Percentiles rank a stretch among this genome's conserved stretches.
These are phyloP conservation scores for Arabidopsis hybrid DNA, from an alignment of 441 rosid genomes.

Conservation along the genomic window DNA sequence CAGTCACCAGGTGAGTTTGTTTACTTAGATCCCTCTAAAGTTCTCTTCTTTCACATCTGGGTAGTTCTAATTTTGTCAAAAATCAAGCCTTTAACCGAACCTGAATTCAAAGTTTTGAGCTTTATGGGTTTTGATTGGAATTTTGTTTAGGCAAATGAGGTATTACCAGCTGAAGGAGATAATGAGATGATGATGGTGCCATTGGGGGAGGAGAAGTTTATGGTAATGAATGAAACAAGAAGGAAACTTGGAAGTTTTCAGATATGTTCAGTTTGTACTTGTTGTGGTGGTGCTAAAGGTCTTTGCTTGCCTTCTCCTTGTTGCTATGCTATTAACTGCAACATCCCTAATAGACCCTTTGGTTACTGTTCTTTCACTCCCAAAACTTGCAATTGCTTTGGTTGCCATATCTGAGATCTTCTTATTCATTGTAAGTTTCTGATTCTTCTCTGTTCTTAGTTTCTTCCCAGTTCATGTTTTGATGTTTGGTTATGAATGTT, in stretches of 20 bases:
- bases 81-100: constrained; percentile 15
- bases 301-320: constrained; percentile 90
- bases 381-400: constrained; percentile 93
- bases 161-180: constrained; percentile 34
- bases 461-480: constrained; percentile 5
- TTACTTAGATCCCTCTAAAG: constrained; percentile 37
- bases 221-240: constrained; percentile 80
- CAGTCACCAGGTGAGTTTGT: constrained; percentile 38
- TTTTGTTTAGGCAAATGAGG: constrained; percentile 63
- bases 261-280: constrained; percentile 94
- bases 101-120: constrained; percentile 21
- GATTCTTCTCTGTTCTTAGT: not conserved
- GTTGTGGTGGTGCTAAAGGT: constrained; percentile 93
- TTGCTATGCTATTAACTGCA: constrained; percentile 97
- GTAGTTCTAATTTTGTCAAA: constrained; percentile 24
- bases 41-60: constrained; percentile 10
- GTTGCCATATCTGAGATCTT: constrained; percentile 74
- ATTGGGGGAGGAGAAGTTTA: constrained; percentile 64
- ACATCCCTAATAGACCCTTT: constrained; percentile 96
- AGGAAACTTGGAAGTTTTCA: constrained; percentile 84
- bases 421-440: constrained; percentile 24
- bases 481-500: constrained; percentile 11
- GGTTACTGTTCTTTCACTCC: constrained; percentile 98
- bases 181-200: constrained; percentile 53
- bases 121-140: constrained; percentile 8